Evolutionary conservation across 306 rosid genomes (phyloP), one percentile per base, ranked within the genome.

Genomic region (Canavalia ensiformis): DNA sequence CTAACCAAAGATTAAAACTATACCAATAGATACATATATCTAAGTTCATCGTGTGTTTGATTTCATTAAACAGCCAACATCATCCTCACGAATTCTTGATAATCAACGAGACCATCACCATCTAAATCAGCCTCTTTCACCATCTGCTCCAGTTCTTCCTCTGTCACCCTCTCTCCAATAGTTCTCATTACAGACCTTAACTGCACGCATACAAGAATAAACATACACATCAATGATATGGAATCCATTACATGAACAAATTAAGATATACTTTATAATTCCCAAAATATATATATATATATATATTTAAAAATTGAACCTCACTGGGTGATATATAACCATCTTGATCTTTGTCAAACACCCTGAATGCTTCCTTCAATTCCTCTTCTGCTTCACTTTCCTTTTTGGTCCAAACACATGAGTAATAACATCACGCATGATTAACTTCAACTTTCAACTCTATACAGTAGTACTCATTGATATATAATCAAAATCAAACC

Each of bases 101-200:
- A 93, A 71, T 88, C 90, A 74, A 91, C 51, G 1, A 88, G 81
- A n/a, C 94, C 96, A 62, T 93, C 96, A 29, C 97, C 94, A 52
- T 91, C 88, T 74, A 88, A 75, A 85, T 92, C 97, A 47, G 97
- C 97, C 3, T 75, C 88, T 87, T 71, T 90, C 13, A 92, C 81
- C 97, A 92, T 92, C 65, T 85, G 89, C 60, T 78, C 90, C 18
- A 88, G 50, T 80, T 92, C 97, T 66, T 88, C 95, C 1, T 89
- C 91, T 11, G 89, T 83, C 44, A 88, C 57, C 74, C 59, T 89
- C 70, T 86, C 92, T 57, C 88, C 92, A 6, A 86, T 80, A 6
- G 77, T 88, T 52, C 82, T 82, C 95, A 92, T 90, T 11, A 78
- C 95, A 10, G 57, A 79, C 75, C 84, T 87, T 85, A 89, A 74